Evolutionary conservation across 2,329 filamentous ascomycete species (phyloP).

Genomic region (Coniochaeta prunicola): DNA sequence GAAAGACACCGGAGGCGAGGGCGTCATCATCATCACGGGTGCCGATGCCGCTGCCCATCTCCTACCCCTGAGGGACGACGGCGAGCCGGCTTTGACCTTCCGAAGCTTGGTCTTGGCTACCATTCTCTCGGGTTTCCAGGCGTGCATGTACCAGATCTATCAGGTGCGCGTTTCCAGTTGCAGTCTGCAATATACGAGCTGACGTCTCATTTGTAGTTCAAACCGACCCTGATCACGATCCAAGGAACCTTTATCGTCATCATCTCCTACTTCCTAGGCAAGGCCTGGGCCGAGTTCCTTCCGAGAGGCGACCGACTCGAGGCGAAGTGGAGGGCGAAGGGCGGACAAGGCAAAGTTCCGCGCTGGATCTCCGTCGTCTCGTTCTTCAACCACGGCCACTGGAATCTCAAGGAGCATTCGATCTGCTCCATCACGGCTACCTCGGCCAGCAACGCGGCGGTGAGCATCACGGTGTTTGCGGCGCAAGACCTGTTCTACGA

Average conservation of each 20-base stretch:
- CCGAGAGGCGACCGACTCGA: slow-evolving; percentile 45
- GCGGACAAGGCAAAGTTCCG: slow-evolving; percentile 33
- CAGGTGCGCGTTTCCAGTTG: slow-evolving; percentile 24
- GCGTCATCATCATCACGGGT: slow-evolving; percentile 43
- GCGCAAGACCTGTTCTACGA: slow-evolving; percentile 46
- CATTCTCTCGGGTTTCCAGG: slow-evolving; percentile 42
- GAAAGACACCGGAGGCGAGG: slow-evolving; percentile 24
- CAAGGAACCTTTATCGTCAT: slow-evolving; percentile 49
- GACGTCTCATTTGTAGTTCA: slow-evolving; percentile 30
- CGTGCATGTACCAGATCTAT: slow-evolving; percentile 50
- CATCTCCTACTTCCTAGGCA: slow-evolving; percentile 48
- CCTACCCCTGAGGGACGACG: slow-evolving; percentile 44
- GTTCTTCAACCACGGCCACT: slow-evolving; percentile 44
- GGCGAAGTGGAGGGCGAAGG: slow-evolving; percentile 35
- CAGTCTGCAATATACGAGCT: slow-evolving; percentile 3
- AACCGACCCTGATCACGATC: slow-evolving; percentile 40
- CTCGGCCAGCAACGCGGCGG: slow-evolving; percentile 41
- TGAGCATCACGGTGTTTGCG: slow-evolving; percentile 34
- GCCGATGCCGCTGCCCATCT: slow-evolving; percentile 41
- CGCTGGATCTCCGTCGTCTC: slow-evolving; percentile 28
- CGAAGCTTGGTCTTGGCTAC: slow-evolving; percentile 44
- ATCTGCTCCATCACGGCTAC: slow-evolving; percentile 47
- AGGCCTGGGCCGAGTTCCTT: slow-evolving; percentile 36
- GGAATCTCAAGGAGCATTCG: slow-evolving; percentile 49
- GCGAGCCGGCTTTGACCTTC: slow-evolving; percentile 43